Base-by-base conservation (phyloP, 2,329 filamentous ascomycete species). In the Diaporthe vexans region DNA sequence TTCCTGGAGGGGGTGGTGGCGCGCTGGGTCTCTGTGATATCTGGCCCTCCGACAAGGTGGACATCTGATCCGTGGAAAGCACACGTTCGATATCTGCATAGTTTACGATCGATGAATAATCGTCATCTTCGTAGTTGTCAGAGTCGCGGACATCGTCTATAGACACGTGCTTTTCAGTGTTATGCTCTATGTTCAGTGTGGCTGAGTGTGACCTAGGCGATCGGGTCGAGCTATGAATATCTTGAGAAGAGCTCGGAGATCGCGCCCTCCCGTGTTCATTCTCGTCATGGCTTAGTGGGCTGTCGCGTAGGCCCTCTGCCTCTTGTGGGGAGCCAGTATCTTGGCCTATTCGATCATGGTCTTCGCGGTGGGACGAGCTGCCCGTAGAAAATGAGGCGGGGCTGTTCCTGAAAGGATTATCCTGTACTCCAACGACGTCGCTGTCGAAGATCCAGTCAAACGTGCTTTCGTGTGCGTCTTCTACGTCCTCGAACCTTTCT, bases 361-460 rank as follows among this genome's bases (percentile, higher is more conserved):
- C 56, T 58, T 58, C 56, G 33, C 19, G 29, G 33, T 3, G 1
- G 19, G 29, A 7, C 56, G 56, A 58, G 29, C 15, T 15, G 29
- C 19, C 13, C 56, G 19, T 58, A 8, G 11, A 4, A 4, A 15
- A 58, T 37, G 56, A 58, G 35, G 8, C 56, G n/a, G 21, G 56
- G 4, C 56, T 58, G 19, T 9, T 58, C n/a, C 1, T 58, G 29
- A 11, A 13, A 5, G 19, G 6, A 17, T 7, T 58, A 5, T 9
- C 17, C 17, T 37, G 29, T 58, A 58, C 56, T n/a, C 56, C 56
- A 37, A 58, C 56, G 3, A 29, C 56, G 35, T 37, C 56, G 33
- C 56, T 58, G 56, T 58, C 56, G 19, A 58, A 58, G 10, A 58
- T 37, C 56, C 56, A 58, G 4, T 58, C 56, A 37, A 58, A 58